These are phyloP conservation scores for Colletotrichum orchidophilum DNA, from an alignment of 2,329 filamentous ascomycete genomes.

Conservation along the genomic window DNA sequence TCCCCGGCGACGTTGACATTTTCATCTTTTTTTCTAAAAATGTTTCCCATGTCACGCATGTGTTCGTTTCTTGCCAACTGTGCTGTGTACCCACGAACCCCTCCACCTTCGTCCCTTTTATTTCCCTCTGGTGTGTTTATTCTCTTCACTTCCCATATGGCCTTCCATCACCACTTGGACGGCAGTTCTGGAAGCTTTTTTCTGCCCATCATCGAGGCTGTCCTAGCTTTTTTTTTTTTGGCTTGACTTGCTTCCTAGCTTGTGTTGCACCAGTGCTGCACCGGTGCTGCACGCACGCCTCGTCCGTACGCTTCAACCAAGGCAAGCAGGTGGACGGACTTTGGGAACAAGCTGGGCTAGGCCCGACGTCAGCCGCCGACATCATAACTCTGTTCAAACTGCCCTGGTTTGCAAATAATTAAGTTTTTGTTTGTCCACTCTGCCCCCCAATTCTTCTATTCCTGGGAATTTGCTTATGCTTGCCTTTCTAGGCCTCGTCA, in stretches of 20 bases:
- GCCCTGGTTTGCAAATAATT: slow-evolving; percentile 16
- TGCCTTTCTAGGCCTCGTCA: background rate
- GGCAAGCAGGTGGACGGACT: background rate
- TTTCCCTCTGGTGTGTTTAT: background rate
- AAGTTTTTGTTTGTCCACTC: background rate
- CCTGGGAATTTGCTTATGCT: background rate
- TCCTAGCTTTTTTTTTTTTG: background rate
- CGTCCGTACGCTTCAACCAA: background rate
- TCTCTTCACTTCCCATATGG: background rate
- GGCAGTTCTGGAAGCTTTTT: slow-evolving; percentile 22
- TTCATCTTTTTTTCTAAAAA: background rate
- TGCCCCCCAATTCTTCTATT: background rate
- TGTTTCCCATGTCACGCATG: background rate
- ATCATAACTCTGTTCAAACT: background rate
- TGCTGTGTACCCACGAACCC: background rate
- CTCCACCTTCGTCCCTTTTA: background rate
- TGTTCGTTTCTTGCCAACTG: background rate
- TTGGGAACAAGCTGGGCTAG: background rate
- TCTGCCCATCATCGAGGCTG: slow-evolving; percentile 13
- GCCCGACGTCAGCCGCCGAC: background rate
- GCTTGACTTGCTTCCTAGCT: background rate
- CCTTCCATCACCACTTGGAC: background rate
- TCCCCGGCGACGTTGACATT: slow-evolving; percentile 23
- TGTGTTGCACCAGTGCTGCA: background rate
- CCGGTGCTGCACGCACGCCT: background rate